Conservation (phyloP, 2,329 filamentous ascomycete species). For the Diaporthe citri region DNA sequence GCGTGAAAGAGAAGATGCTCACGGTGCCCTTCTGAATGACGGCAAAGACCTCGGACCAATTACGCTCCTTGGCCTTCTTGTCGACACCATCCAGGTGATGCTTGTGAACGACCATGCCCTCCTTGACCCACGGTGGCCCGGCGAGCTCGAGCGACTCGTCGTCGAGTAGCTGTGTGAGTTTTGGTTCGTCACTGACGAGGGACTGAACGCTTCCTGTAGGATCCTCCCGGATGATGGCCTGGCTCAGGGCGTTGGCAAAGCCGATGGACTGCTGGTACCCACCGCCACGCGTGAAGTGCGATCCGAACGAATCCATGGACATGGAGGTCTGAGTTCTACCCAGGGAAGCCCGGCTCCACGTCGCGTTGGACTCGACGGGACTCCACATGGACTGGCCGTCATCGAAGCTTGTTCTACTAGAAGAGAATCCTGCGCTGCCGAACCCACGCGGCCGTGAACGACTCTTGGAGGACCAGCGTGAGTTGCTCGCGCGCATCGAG, state of each 20-base stretch:
- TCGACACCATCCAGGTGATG: constrained; percentile 93
- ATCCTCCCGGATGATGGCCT: constrained; percentile 95
- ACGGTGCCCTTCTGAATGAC: constrained; percentile 96
- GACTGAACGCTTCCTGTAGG: constrained; percentile 61
- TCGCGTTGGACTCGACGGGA: constrained; percentile 85
- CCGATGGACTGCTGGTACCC: constrained; percentile 95
- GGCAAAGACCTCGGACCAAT: constrained; percentile 95
- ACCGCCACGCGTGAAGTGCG: constrained; percentile 79
- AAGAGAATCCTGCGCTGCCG: constrained; percentile 84
- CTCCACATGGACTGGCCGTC: constrained; percentile 93
- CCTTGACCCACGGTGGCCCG: constrained; percentile 98
- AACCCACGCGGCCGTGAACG: constrained; percentile 84
- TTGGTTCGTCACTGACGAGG: constrained; percentile 71
- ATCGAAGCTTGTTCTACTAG: constrained; percentile 93
- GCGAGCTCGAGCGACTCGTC: constrained; percentile 93
- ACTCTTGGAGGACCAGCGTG: constrained; percentile 87
- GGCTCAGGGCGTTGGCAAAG: constrained; percentile 95
- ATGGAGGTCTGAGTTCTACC: constrained; percentile 92
- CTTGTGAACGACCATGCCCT: constrained; percentile 95
- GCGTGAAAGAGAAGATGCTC: constrained; percentile 92
- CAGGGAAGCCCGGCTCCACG: constrained; percentile 94
- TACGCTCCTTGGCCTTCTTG: constrained; percentile 92
- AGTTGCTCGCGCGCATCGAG: constrained; percentile 62
- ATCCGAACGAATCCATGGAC: constrained; percentile 91
- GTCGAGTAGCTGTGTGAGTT: constrained; percentile 78